Conservation (phyloP, 345 rosid species). For the Brassica cretica region DNA sequence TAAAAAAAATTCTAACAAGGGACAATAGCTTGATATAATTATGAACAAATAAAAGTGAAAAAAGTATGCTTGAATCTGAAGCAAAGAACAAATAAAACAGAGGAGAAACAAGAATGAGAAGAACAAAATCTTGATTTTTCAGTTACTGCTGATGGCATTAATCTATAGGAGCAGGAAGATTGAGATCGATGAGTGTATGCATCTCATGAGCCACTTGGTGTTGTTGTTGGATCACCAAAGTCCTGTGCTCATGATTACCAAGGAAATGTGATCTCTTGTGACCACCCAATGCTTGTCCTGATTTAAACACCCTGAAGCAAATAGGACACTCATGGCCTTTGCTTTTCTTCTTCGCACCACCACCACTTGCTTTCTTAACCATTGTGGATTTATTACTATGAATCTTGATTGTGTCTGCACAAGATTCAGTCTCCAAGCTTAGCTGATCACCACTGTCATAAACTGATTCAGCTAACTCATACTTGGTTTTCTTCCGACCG, state of each 20-base stretch:
- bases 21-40: neutral
- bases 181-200: slow-evolving; percentile 72
- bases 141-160: neutral
- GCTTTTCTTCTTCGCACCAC: slow-evolving; percentile 50
- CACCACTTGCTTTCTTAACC: slow-evolving; percentile 42
- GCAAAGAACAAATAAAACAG: slow-evolving; percentile 5
- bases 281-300: slow-evolving; percentile 96
- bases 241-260: slow-evolving; percentile 59
- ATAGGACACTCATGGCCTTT: slow-evolving; percentile 86
- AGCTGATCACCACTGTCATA: slow-evolving; percentile 53
- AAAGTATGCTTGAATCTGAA: slow-evolving; percentile 26
- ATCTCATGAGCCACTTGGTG: slow-evolving; percentile 44
- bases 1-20: neutral
- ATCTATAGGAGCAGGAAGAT: slow-evolving; percentile 79
- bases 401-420: slow-evolving; percentile 39
- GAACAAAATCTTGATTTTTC: neutral
- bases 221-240: slow-evolving; percentile 54
- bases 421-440: slow-evolving; percentile 52
- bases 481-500: slow-evolving; percentile 44
- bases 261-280: slow-evolving; percentile 95
- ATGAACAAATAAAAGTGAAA: neutral
- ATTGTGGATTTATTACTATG: slow-evolving; percentile 38
- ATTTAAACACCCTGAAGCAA: slow-evolving; percentile 78
- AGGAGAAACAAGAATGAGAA: slow-evolving; percentile 15
- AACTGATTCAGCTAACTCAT: slow-evolving; percentile 44